Percentiles rank a stretch among this genome's conserved stretches.
These are phyloP conservation scores for Fusarium albosuccineum DNA, from an alignment of 2,329 filamentous ascomycete species.

Conservation along the genomic window DNA sequence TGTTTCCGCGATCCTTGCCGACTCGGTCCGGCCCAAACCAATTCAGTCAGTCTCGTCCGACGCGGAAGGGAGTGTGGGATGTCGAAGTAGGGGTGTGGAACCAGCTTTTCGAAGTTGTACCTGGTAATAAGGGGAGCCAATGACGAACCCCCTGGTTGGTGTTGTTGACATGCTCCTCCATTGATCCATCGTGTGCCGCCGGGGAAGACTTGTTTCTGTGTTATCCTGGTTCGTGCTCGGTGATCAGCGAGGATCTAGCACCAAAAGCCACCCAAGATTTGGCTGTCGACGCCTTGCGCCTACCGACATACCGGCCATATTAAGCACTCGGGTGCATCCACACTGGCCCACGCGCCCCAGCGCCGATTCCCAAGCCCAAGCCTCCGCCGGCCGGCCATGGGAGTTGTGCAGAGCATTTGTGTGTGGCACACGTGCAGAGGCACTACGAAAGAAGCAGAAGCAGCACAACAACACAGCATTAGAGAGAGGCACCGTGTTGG, in stretches of 20 bases:
- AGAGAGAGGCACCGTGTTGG: conserved; percentile 11
- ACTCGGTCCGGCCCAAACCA: conserved; percentile 38
- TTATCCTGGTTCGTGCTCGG: conserved; percentile 33
- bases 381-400: conserved; percentile 11
- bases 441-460: neutral
- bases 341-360: conserved; percentile 20
- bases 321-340: conserved; percentile 26
- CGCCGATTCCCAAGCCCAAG: conserved; percentile 10
- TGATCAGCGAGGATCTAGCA: conserved; percentile 27
- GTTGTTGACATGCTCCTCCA: conserved; percentile 40
- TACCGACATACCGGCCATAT: conserved; percentile 31
- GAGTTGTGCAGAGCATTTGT: conserved; percentile 16
- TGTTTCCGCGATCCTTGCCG: conserved; percentile 44
- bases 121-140: conserved; percentile 37
- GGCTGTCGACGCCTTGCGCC: conserved; percentile 28
- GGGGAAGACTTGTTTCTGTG: conserved; percentile 30
- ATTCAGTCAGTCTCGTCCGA: conserved; percentile 46
- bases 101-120: conserved; percentile 31
- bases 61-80: conserved; percentile 38
- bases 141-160: conserved; percentile 27
- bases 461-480: neutral
- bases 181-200: conserved; percentile 22
- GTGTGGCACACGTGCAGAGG: conserved; percentile 3
- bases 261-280: conserved; percentile 24
- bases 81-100: conserved; percentile 40